phyloP scores from a whole-genome alignment of 202 grass and related monocot species.

The Musa balbisiana region DNA sequence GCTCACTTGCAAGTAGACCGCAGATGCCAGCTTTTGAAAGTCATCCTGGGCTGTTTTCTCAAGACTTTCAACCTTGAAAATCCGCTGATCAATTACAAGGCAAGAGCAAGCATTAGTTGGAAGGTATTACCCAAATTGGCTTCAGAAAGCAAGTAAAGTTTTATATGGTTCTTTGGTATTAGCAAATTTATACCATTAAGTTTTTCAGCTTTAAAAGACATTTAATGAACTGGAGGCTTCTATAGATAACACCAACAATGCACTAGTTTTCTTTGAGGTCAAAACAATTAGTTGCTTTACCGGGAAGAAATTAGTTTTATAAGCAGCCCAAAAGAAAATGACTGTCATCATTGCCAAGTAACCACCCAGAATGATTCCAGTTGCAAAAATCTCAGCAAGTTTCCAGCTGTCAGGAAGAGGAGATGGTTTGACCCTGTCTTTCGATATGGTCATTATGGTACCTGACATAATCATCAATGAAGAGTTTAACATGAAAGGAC shows the following conservation, averaged over 20 bases:
- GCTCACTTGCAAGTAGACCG: slow-evolving; percentile 90
- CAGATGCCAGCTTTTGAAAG: slow-evolving; percentile 79
- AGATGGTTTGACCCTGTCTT: slow-evolving; percentile 90
- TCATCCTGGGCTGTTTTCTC: slow-evolving; percentile 83
- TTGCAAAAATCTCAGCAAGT: slow-evolving; percentile 83
- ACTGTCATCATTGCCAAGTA: slow-evolving; percentile 93
- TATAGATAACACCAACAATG: too few relatives aligned
- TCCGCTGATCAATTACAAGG: slow-evolving; percentile 36
- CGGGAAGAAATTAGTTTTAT: slow-evolving; percentile 84
- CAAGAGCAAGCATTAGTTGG: neutral
- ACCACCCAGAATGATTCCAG: slow-evolving; percentile 66
- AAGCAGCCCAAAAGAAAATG: slow-evolving; percentile 93
- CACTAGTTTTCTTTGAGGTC: neutral
- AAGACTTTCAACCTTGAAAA: slow-evolving; percentile 78
- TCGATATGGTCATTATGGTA: slow-evolving; percentile 94
- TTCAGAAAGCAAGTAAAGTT: neutral
- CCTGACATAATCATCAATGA: slow-evolving; percentile 32
- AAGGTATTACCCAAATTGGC: neutral
- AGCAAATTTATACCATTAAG: slow-evolving; percentile 2
- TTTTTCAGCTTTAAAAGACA: neutral
- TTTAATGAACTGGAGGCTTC: too few relatives aligned
- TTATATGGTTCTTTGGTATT: slow-evolving; percentile 1
- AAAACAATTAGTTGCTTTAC: slow-evolving; percentile 25
- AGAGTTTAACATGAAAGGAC: neutral
- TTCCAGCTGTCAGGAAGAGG: slow-evolving; percentile 88